These are phyloP conservation scores for Pseudogymnoascus sp. DNA, from an alignment of 2,329 filamentous ascomycete genomes.

Conservation along the genomic window DNA sequence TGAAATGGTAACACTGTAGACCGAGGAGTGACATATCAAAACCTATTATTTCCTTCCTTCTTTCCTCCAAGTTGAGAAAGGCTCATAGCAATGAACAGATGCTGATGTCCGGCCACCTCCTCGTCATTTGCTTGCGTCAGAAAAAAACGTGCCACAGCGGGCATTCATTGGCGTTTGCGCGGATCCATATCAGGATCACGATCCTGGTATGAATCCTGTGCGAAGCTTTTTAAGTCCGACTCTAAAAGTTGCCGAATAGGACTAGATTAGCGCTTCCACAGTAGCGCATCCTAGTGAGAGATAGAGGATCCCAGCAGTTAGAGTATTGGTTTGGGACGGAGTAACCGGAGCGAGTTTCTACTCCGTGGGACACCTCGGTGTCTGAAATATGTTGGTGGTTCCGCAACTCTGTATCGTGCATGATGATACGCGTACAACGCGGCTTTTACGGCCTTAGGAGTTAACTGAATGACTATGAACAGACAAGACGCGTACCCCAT, in stretches of 20 bases:
- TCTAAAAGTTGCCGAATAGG: background rate
- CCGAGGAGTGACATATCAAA: too few relatives aligned
- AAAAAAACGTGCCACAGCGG: too few relatives aligned
- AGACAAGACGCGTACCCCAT: background rate
- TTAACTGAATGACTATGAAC: background rate
- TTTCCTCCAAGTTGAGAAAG: too few relatives aligned
- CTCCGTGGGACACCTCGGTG: background rate
- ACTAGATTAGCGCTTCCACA: background rate
- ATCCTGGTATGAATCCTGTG: too few relatives aligned
- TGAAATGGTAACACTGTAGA: too few relatives aligned
- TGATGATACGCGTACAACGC: background rate
- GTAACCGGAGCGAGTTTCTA: background rate
- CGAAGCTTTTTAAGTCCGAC: background rate
- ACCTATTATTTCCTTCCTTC: too few relatives aligned
- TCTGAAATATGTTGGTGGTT: background rate
- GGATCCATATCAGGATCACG: too few relatives aligned
- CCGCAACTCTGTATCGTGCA: background rate
- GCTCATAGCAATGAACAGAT: too few relatives aligned
- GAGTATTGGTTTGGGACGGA: background rate
- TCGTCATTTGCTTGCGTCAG: too few relatives aligned
- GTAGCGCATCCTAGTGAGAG: background rate
- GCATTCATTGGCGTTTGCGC: too few relatives aligned
- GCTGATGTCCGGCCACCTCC: too few relatives aligned
- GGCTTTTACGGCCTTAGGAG: background rate
- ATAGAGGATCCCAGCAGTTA: background rate